A percentile compares a stretch with the other conserved stretches of the same genome.
These are phyloP conservation scores for Cladosporium colombiae DNA, from an alignment of 2,329 filamentous ascomycete genomes.

Conservation along the genomic window DNA sequence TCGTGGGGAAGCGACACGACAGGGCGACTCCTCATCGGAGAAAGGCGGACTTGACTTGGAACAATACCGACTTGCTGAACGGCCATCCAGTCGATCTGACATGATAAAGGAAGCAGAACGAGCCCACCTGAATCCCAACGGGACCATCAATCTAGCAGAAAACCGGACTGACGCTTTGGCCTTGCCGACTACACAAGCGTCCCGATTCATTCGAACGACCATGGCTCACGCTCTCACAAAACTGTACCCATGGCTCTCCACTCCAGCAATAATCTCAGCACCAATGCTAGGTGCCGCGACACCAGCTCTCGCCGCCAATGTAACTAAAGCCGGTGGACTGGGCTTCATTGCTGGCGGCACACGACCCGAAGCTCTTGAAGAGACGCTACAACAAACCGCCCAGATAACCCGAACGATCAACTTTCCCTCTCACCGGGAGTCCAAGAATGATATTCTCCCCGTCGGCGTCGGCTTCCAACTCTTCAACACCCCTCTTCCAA, in stretches of 20 bases:
- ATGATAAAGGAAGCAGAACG: too few relatives aligned
- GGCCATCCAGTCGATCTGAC: too few relatives aligned
- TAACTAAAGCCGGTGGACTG: conserved; percentile 53
- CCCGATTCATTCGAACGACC: background rate
- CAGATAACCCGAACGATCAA: background rate
- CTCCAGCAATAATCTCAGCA: conserved; percentile 60
- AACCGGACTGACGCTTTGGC: too few relatives aligned
- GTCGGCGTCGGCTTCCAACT: conserved; percentile 62
- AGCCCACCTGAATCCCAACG: too few relatives aligned
- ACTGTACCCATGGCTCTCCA: conserved; percentile 57
- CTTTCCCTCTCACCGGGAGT: background rate
- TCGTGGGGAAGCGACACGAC: background rate
- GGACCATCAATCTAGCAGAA: too few relatives aligned
- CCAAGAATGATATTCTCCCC: conserved; percentile 39
- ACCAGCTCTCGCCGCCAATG: conserved; percentile 56
- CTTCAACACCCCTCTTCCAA: background rate
- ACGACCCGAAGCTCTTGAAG: conserved; percentile 3
- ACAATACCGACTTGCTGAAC: background rate
- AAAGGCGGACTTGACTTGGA: background rate
- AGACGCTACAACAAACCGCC: conserved; percentile 12
- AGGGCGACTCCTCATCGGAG: background rate
- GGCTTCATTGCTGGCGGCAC: conserved; percentile 46
- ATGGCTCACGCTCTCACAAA: conserved; percentile 32
- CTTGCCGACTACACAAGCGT: background rate
- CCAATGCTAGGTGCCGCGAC: conserved; percentile 57